These are phyloP conservation scores for Cyclanthera cordifolia DNA, from an alignment of 306 rosid species.

Conservation along the genomic window DNA sequence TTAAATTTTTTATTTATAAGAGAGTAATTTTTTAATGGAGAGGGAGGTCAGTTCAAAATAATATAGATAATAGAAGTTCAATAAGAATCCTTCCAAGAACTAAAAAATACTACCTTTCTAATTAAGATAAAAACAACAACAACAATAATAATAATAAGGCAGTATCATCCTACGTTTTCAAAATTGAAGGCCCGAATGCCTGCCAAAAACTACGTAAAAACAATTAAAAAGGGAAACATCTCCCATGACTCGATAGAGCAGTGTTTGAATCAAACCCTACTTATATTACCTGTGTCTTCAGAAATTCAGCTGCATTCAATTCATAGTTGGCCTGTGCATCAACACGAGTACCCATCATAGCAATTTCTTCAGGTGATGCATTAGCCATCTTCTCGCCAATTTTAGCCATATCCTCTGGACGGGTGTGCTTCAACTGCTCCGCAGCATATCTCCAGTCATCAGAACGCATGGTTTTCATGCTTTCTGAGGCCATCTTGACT, in stretches of 20 bases:
- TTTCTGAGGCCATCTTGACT: slow-evolving; percentile 82
- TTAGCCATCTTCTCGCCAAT: slow-evolving; percentile 82
- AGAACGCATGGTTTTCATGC: slow-evolving; percentile 80
- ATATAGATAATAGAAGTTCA: background rate
- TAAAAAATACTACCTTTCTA: background rate
- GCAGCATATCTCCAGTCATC: slow-evolving; percentile 77
- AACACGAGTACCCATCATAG: slow-evolving; percentile 54
- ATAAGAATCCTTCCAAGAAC: background rate
- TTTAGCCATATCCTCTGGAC: slow-evolving; percentile 91
- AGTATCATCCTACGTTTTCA: background rate
- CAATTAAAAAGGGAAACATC: background rate
- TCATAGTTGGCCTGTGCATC: slow-evolving; percentile 62
- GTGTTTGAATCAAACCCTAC: background rate
- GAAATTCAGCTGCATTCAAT: slow-evolving; percentile 65
- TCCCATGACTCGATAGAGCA: background rate
- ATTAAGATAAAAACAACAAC: background rate
- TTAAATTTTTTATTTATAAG: background rate
- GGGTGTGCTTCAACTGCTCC: slow-evolving; percentile 74
- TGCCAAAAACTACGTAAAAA: background rate
- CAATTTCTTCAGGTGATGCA: slow-evolving; percentile 73
- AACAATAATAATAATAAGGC: too few relatives aligned
- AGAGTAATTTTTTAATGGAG: background rate
- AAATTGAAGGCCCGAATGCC: background rate
- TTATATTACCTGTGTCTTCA: slow-evolving; percentile 62
- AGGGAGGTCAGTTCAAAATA: background rate